Base-by-base conservation (phyloP, 148 eudicot genomes). In the Heliosperma pusillum region DNA sequence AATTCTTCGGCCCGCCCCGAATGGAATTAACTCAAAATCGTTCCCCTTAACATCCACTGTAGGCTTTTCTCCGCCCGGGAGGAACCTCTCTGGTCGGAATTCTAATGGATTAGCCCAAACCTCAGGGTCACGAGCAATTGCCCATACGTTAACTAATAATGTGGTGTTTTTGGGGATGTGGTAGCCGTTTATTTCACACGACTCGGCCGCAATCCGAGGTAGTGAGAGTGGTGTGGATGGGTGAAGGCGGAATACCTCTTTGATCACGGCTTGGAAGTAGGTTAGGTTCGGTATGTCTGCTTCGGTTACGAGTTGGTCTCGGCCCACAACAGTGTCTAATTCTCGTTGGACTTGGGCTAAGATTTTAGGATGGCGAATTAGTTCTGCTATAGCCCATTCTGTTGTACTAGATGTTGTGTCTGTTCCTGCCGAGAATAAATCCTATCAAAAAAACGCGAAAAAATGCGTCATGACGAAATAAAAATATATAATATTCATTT, bases 341-440 rank as follows among this genome's bases (percentile, higher is more conserved):
- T 95, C 97, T 62, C 81, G 65, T 76, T 83, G 92, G 65, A 87
- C 88, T 68, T 70, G 83, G 72, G 87, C 83, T 56, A 92, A 42
- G 10, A 92, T 74, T 56, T 86, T 79, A 0, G 98, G 97, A 62
- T 95, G 85, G 0, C 92, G 88, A 7, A 92, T 77, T 55, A 92
- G 84, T 74, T 95, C 94, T 1, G 98, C 98, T 59, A 95, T 82
- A 57, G 96, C 96, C 98, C 98, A 95, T 66, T 95, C 98, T 12
- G 91, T 88, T 10, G 97, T 92, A 69, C 97, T 95, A 4, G 97
- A 86, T 52, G 97, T 83, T 11, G 98, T 90, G 68, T 95, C 98
- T 0, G 97, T 95, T n/a, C 98, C 97, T 0, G 98, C 98, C 25
- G 91, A 74, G 44, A 95, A 95, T 70, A 95, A 82, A 62, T 95